A percentile compares a stretch with the other conserved stretches of the same genome.
Conservation (phyloP, 2,329 filamentous ascomycete genomes). For the Piedraia hortae region DNA sequence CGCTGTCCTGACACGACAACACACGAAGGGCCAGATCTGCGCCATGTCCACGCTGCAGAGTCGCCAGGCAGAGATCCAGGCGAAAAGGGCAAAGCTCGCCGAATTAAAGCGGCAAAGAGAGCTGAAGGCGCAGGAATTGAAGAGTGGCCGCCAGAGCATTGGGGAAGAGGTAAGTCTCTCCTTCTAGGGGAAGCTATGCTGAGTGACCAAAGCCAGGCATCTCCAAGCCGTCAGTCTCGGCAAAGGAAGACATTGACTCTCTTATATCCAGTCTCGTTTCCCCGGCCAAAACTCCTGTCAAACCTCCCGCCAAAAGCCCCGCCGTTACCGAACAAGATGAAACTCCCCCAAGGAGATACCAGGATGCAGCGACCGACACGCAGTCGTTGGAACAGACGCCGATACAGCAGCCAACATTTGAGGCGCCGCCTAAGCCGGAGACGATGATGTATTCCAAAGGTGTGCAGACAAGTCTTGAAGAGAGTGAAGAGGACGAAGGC, state of each 20-base stretch:
- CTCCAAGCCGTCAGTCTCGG: no score
- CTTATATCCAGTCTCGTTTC: slow-evolving; percentile 69
- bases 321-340: slow-evolving; percentile 4
- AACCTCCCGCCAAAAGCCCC: background rate
- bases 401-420: no score
- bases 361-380: slow-evolving; percentile 19
- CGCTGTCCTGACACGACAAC: no score
- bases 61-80: slow-evolving; percentile 83
- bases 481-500: slow-evolving; percentile 14
- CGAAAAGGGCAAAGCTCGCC: slow-evolving; percentile 88
- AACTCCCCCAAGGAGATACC: slow-evolving; percentile 8
- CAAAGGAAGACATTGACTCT: slow-evolving; percentile 52
- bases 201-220: no score
- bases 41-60: slow-evolving; percentile 16
- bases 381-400: slow-evolving; percentile 52
- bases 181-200: no score
- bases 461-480: slow-evolving; percentile 40
- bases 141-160: slow-evolving; percentile 37
- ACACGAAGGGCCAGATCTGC: no score
- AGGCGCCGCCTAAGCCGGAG: slow-evolving; percentile 41
- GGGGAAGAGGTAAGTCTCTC: no score
- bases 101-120: slow-evolving; percentile 87
- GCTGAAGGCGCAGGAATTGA: slow-evolving; percentile 49
- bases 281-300: slow-evolving; percentile 1
- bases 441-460: slow-evolving; percentile 92